Conservation (phyloP, 2,329 filamentous ascomycete genomes). For the Colletotrichum echinochloae region DNA sequence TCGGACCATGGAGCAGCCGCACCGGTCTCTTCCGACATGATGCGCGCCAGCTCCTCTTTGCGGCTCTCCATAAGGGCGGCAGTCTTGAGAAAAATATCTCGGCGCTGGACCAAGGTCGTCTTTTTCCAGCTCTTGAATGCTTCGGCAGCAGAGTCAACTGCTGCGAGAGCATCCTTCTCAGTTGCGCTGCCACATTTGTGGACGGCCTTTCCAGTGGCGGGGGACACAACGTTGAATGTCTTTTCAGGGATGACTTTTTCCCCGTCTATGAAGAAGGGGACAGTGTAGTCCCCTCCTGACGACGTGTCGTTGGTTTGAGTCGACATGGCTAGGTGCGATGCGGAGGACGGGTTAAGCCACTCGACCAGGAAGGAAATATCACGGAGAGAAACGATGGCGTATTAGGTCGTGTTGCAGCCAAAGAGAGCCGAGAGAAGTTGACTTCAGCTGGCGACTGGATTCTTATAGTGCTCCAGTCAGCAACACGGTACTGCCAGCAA, state of each 20-base stretch:
- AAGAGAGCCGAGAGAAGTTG: background rate
- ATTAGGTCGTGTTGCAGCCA: background rate
- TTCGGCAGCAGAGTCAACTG: conserved; percentile 61
- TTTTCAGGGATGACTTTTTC: conserved; percentile 58
- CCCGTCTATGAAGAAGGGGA: conserved; percentile 59
- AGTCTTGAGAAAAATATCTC: conserved; percentile 72
- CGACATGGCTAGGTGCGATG: conserved; percentile 26
- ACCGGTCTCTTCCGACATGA: conserved; percentile 60
- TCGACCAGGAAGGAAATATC: background rate
- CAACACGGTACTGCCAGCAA: conserved; percentile 7
- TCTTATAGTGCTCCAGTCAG: conserved; percentile 20
- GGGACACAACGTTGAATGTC: conserved; percentile 69
- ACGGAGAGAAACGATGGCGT: background rate
- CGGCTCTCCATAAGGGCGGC: conserved; percentile 68
- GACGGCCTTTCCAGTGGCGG: conserved; percentile 64
- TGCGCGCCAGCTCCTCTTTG: conserved; percentile 64
- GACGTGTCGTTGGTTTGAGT: conserved; percentile 19
- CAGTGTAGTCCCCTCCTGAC: conserved; percentile 34
- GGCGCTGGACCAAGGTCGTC: conserved; percentile 66
- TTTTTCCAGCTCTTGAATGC: conserved; percentile 74
- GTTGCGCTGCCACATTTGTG: conserved; percentile 67
- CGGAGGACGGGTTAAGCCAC: background rate
- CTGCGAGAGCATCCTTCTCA: conserved; percentile 63
- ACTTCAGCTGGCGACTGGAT: background rate
- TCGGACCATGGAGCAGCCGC: conserved; percentile 45